Conservation (phyloP, 768 basidiomycete genomes). For the Auricularia sp. region DNA sequence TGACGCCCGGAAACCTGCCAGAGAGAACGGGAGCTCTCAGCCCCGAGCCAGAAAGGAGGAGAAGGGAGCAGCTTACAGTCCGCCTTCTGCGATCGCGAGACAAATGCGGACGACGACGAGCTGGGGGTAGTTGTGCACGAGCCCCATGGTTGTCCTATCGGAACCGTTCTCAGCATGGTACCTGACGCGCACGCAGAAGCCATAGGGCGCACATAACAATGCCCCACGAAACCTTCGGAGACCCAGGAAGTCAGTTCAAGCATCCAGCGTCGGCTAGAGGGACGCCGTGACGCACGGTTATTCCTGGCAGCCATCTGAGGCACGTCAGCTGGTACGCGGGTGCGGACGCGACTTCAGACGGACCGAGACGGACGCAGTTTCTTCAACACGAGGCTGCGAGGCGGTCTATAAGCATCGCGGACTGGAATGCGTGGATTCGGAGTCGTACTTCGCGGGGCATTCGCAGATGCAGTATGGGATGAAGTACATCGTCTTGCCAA, state of each 20-base stretch:
- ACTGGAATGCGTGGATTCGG: background rate
- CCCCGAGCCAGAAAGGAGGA: background rate
- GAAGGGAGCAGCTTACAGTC: slow-evolving; percentile 23
- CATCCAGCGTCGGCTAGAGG: background rate
- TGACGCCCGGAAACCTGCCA: slow-evolving; percentile 50
- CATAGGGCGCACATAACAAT: slow-evolving; percentile 36
- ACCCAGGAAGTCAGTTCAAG: no score
- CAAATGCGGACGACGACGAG: slow-evolving; percentile 48
- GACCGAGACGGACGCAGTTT: slow-evolving; percentile 55
- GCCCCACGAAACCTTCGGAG: slow-evolving; percentile 51
- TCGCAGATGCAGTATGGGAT: slow-evolving; percentile 45
- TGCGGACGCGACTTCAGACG: slow-evolving; percentile 5
- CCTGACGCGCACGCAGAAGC: background rate
- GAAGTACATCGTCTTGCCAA: slow-evolving; percentile 54
- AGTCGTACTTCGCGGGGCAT: slow-evolving; percentile 55
- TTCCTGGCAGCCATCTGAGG: slow-evolving; percentile 52
- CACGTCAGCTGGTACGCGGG: slow-evolving; percentile 4
- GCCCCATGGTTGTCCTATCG: slow-evolving; percentile 50
- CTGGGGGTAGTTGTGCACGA: slow-evolving; percentile 57
- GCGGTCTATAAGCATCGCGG: background rate
- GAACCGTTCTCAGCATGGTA: background rate
- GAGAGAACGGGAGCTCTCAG: background rate
- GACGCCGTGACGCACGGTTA: slow-evolving; percentile 35
- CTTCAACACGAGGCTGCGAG: slow-evolving; percentile 41
- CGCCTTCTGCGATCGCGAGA: slow-evolving; percentile 60